A percentile compares a stretch with the other conserved stretches of the same genome.
Conservation (phyloP, 495 filamentous ascomycete species). For the Diplogelasinospora grovesii region DNA sequence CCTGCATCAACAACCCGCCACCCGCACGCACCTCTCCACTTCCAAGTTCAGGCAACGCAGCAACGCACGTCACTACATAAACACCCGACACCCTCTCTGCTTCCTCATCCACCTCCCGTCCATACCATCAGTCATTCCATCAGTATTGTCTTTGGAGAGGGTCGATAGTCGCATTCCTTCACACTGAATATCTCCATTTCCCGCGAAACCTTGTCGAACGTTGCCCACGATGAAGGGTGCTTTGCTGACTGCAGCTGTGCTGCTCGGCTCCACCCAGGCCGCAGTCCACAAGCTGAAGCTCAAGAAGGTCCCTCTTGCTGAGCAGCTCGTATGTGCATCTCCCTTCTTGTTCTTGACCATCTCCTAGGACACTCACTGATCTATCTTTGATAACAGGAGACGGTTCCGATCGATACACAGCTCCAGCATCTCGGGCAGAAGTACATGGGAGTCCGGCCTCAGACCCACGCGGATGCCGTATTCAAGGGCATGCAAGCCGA, state of each 20-base stretch:
- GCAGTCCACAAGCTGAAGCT: conserved; percentile 92
- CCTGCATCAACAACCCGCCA: too few relatives aligned
- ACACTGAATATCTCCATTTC: neutral
- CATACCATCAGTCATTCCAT: conserved; percentile 5
- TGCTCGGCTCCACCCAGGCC: conserved; percentile 74
- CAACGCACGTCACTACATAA: conserved; percentile 4
- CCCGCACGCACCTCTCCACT: too few relatives aligned
- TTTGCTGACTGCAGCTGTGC: conserved; percentile 66
- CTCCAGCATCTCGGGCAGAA: conserved; percentile 77
- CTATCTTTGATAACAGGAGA: conserved; percentile 44
- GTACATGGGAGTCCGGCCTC: conserved; percentile 81
- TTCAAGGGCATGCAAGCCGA: conserved; percentile 71
- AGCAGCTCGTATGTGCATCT: conserved; percentile 71
- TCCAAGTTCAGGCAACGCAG: too few relatives aligned
- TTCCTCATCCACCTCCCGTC: conserved; percentile 7
- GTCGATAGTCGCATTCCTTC: conserved; percentile 7
- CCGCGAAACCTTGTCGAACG: neutral
- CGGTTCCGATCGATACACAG: conserved; percentile 74
- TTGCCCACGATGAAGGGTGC: conserved; percentile 71
- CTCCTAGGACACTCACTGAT: conserved; percentile 12
- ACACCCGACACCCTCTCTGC: conserved; percentile 5
- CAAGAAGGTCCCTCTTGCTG: conserved; percentile 86
- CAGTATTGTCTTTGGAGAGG: too few relatives aligned
- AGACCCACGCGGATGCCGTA: conserved; percentile 61
- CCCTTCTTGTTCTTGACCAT: neutral